Percentiles rank a stretch among this genome's conserved stretches.
Conservation (phyloP, 176 grass and related monocot genomes). For the Aechmea fasciata region DNA sequence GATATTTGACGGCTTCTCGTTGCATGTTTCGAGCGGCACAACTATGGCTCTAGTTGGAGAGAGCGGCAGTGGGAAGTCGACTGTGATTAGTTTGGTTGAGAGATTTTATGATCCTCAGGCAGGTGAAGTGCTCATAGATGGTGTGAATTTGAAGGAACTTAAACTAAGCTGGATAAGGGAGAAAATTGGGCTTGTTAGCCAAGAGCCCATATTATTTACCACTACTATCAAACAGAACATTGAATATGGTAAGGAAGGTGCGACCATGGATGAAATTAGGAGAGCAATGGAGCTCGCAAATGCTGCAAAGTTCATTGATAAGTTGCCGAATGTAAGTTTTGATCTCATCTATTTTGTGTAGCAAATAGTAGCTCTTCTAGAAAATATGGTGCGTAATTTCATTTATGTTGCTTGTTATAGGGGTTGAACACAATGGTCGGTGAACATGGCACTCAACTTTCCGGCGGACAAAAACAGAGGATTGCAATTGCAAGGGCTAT, state of each 20-base stretch:
- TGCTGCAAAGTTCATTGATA: conserved; percentile 58
- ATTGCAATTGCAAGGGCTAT: conserved; percentile 79
- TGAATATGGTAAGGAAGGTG: conserved; percentile 50
- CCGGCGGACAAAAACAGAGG: conserved; percentile 71
- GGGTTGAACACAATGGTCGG: conserved; percentile 75
- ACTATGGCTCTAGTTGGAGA: conserved; percentile 75
- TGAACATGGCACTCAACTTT: conserved; percentile 65
- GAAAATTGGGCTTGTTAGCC: conserved; percentile 57
- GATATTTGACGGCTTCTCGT: conserved; percentile 65
- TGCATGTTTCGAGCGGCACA: conserved; percentile 41
- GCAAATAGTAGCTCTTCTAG: not conserved
- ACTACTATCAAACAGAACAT: conserved; percentile 71
- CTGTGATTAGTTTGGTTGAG: conserved; percentile 61
- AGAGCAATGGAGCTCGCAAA: conserved; percentile 54
- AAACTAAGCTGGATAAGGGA: conserved; percentile 56
- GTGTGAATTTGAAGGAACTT: conserved; percentile 51
- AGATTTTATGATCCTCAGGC: conserved; percentile 71
- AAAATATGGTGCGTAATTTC: not conserved
- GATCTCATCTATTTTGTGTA: not conserved
- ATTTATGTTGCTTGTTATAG: conserved; percentile 12
- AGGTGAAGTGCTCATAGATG: conserved; percentile 67
- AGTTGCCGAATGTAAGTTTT: conserved; percentile 48
- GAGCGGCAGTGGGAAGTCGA: conserved; percentile 75
- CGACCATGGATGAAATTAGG: conserved; percentile 50
- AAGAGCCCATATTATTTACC: conserved; percentile 73